Percentiles rank a stretch among this genome's conserved stretches.
phyloP scores from a whole-genome alignment of 2,329 filamentous ascomycete species.

The Monosporascus sp. region DNA sequence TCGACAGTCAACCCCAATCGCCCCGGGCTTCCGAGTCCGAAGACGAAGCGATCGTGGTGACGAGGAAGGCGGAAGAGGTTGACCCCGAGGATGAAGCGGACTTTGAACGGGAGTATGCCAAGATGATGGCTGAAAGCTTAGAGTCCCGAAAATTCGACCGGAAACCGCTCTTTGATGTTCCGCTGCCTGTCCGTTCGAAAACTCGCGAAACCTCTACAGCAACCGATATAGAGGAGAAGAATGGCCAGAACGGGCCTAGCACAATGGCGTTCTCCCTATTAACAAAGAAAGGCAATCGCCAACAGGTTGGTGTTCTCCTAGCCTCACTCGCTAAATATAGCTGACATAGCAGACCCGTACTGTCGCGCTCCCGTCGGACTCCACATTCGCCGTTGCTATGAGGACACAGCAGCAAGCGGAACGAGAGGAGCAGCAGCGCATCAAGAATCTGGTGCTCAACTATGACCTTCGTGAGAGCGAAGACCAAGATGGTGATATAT shows the following conservation, averaged over 20 bases:
- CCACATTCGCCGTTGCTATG: conserved; percentile 93
- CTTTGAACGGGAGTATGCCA: conserved; percentile 95
- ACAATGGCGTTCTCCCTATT: conserved; percentile 98
- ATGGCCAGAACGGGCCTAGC: conserved; percentile 32
- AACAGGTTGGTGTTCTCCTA: conserved; percentile 58
- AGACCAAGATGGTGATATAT: conserved; percentile 67
- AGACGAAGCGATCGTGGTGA: conserved; percentile 89
- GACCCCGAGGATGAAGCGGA: conserved; percentile 95
- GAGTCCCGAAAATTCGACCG: conserved; percentile 95
- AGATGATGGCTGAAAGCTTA: conserved; percentile 96
- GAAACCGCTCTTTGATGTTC: conserved; percentile 92
- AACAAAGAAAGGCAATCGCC: conserved; percentile 92
- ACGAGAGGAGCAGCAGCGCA: conserved; percentile 92
- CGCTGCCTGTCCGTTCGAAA: conserved; percentile 78
- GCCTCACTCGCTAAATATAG: conserved; percentile 4
- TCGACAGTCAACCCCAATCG: conserved; percentile 42
- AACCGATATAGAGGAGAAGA: conserved; percentile 31
- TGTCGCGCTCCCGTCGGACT: conserved; percentile 85
- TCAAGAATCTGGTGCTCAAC: conserved; percentile 96
- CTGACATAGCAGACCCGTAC: conserved; percentile 65
- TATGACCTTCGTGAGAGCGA: conserved; percentile 87
- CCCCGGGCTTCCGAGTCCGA: conserved; percentile 60
- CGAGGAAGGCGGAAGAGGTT: conserved; percentile 80
- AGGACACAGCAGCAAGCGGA: conserved; percentile 92
- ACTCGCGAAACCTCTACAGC: conserved; percentile 50